These are phyloP conservation scores for Coprinopsis cinerea DNA, from an alignment of 768 basidiomycete genomes.

Conservation along the genomic window DNA sequence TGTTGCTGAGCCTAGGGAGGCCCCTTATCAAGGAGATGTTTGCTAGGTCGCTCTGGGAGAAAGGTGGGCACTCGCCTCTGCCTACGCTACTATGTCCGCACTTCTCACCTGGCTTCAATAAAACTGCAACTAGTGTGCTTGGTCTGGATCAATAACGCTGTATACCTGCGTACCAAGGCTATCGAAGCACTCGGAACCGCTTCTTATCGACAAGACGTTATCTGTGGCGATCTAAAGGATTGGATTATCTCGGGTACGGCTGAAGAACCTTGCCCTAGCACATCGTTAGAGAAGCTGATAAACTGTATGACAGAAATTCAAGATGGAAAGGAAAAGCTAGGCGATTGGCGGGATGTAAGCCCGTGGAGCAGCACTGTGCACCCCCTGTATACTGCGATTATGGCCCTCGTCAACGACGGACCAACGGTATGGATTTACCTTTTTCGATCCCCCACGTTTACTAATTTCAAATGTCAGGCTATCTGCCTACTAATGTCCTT, in stretches of 20 bases:
- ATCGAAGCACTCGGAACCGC: slow-evolving; percentile 12
- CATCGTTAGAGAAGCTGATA: background rate
- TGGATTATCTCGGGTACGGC: slow-evolving; percentile 8
- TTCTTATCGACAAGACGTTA: slow-evolving; percentile 7
- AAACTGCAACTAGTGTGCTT: background rate
- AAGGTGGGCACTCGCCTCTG: background rate
- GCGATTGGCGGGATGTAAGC: too few relatives aligned
- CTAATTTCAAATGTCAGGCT: too few relatives aligned
- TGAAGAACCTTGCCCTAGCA: background rate
- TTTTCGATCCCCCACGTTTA: too few relatives aligned
- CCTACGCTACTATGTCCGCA: too few relatives aligned
- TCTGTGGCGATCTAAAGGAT: slow-evolving; percentile 3
- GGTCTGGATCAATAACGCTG: slow-evolving; percentile 17
- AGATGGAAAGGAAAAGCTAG: background rate
- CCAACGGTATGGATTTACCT: too few relatives aligned
- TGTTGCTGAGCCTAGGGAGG: too few relatives aligned
- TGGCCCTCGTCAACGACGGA: too few relatives aligned
- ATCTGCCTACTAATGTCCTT: too few relatives aligned
- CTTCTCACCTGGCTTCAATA: background rate
- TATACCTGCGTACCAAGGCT: slow-evolving; percentile 25
- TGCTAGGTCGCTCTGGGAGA: too few relatives aligned
- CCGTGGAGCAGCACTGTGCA: too few relatives aligned
- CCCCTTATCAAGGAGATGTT: too few relatives aligned
- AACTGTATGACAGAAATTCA: background rate
- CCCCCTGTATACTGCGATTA: too few relatives aligned